Percentiles rank a stretch among this genome's conserved stretches.
phyloP scores from a whole-genome alignment of 2,329 filamentous ascomycete species.

The Xenosphaeropsis pyriputrescens region DNA sequence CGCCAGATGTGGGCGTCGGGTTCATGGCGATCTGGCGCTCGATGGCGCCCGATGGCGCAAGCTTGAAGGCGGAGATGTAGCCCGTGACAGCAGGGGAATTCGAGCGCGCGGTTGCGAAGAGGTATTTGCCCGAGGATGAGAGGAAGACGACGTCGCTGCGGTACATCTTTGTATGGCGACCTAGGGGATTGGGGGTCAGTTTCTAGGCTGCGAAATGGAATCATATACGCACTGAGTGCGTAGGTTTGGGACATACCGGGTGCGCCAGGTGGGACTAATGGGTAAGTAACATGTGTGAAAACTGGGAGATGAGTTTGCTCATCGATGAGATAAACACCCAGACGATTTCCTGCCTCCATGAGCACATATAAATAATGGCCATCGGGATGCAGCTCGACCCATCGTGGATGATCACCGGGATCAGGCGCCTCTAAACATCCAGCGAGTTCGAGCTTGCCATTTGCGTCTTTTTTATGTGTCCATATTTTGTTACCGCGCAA shows the following conservation, averaged over 20 bases:
- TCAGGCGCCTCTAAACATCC: conserved; percentile 60
- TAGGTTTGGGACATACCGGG: too few relatives aligned
- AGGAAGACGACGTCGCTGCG: conserved; percentile 73
- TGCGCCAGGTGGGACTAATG: conserved; percentile 60
- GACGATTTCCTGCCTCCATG: conserved; percentile 78
- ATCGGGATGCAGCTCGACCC: conserved; percentile 71
- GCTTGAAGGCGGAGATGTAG: conserved; percentile 68
- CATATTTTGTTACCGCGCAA: conserved; percentile 69
- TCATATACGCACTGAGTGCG: too few relatives aligned
- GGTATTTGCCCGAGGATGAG: conserved; percentile 53
- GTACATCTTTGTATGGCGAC: conserved; percentile 40
- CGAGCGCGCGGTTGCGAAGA: conserved; percentile 73
- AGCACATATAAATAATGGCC: conserved; percentile 72
- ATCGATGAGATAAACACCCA: conserved; percentile 73
- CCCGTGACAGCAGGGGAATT: conserved; percentile 65
- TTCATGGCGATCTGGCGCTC: conserved; percentile 68
- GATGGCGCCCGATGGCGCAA: conserved; percentile 54
- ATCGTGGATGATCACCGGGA: conserved; percentile 65
- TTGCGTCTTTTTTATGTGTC: conserved; percentile 60
- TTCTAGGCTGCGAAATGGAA: too few relatives aligned
- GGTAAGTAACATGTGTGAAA: conserved; percentile 64
- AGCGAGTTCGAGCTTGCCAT: conserved; percentile 51
- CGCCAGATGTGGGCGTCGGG: conserved; percentile 75
- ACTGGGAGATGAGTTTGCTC: conserved; percentile 57
- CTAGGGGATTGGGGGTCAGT: too few relatives aligned